Evolutionary conservation across 306 rosid genomes (phyloP).

Genomic region (Vachellia pachyceras): DNA sequence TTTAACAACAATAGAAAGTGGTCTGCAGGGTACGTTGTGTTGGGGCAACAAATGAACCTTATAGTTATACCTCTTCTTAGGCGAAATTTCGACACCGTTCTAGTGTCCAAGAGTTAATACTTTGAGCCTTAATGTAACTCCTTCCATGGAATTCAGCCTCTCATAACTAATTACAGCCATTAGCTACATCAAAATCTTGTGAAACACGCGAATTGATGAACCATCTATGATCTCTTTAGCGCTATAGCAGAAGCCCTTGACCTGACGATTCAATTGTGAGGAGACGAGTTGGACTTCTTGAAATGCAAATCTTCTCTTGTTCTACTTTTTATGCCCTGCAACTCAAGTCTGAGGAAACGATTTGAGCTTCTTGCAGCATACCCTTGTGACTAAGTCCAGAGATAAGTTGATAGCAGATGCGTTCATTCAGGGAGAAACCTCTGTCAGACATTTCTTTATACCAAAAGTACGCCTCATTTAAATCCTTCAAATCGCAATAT

Average conservation of each 20-base stretch:
- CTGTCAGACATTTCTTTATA: neutral
- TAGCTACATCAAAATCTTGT: neutral
- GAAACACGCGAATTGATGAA: neutral
- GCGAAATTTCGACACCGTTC: neutral
- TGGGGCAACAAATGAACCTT: neutral
- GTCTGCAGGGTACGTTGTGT: neutral
- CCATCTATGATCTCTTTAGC: neutral
- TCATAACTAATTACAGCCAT: neutral
- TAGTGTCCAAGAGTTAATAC: neutral
- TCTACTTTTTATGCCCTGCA: neutral
- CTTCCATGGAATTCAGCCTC: neutral
- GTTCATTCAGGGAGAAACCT: neutral
- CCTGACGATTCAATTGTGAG: neutral
- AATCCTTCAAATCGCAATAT: neutral
- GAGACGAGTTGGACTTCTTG: neutral
- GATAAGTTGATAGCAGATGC: neutral
- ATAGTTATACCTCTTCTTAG: neutral
- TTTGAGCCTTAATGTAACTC: too few relatives aligned
- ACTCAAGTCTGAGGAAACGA: neutral
- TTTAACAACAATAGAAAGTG: neutral
- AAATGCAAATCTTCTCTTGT: too few relatives aligned
- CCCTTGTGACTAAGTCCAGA: neutral
- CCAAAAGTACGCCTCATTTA: neutral
- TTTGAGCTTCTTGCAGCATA: neutral
- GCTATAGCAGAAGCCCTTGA: neutral